Evolutionary conservation across 108 stramenopile species (phyloP), one percentile per base, ranked within the genome.

Genomic region (Parietichytrium sp.): DNA sequence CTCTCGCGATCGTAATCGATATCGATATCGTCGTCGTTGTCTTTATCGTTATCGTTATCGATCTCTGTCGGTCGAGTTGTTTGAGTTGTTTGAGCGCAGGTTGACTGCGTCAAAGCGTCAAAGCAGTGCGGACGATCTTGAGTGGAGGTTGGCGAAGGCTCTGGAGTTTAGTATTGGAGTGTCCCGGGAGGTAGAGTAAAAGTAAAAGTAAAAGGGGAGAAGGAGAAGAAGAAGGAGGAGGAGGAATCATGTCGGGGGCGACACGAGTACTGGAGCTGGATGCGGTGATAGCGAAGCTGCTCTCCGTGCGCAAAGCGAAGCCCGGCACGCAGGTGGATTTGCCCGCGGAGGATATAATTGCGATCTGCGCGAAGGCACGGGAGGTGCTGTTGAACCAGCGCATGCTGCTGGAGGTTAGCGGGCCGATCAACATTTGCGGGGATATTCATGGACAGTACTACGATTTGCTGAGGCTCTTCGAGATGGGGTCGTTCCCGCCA

Each of bases 361-460:
- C 84, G 91, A 82, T 91, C 12, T 88, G 87, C 55, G 84, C 84
- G 15, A 89, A 79, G 78, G 83, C 87, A 3, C 85, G 96, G 82
- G 97, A 96, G 79, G 91, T 99, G 42, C 95, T 99, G 80, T 89
- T 97, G 85, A 83, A 90, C 51, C 98, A 99, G 83, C 96, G 97
- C 12, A 97, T 99, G 92, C 92, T 99, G 29, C 87, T 99, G 55
- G 98, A 99, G 86, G 86, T 99, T 38, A 95, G 96, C 27, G 98
- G 97, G 31, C 98, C 98, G 36, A 96, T 99, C 82, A 99, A 99
- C 82, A 99, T 99, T 82, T 99, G 98, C 83, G 98, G 98, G 23
- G 95, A 97, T 87, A 93, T 96, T 36, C 98, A 98, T 78, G 98
- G 98, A 4, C 98, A 98, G 86, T 98, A 98, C 86, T 95, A 96